Evolutionary conservation across 2,329 filamentous ascomycete species (phyloP).

Genomic region (Teratosphaeriaceae sp.): DNA sequence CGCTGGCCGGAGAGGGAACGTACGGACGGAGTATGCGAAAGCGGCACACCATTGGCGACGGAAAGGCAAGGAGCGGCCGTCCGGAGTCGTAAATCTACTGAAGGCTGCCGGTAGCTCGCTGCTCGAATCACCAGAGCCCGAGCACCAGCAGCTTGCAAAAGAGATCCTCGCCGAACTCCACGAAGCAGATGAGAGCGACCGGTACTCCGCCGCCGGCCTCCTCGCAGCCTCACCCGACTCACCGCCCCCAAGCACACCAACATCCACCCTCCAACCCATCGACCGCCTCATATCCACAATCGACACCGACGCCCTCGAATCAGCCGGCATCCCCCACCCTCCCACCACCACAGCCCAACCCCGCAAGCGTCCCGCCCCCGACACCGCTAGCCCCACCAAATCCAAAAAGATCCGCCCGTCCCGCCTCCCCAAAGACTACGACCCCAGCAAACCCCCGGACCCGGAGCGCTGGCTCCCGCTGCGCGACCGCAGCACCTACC

Average conservation of each 20-base stretch:
- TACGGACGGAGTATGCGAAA: slow-evolving; percentile 67
- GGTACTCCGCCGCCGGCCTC: slow-evolving; percentile 70
- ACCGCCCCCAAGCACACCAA: slow-evolving; percentile 47
- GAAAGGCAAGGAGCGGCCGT: slow-evolving; percentile 44
- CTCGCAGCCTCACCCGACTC: slow-evolving; percentile 67
- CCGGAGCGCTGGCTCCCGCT: slow-evolving; percentile 91
- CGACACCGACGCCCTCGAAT: slow-evolving; percentile 56
- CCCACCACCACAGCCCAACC: slow-evolving; percentile 15
- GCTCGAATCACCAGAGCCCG: slow-evolving; percentile 62
- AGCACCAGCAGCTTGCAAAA: slow-evolving; percentile 64
- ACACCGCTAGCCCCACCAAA: slow-evolving; percentile 39
- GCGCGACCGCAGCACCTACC: slow-evolving; percentile 79
- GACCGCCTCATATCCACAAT: slow-evolving; percentile 55
- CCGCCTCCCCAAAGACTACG: slow-evolving; percentile 65
- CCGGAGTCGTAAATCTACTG: slow-evolving; percentile 56
- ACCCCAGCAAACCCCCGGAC: slow-evolving; percentile 73
- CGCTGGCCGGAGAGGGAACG: slow-evolving; percentile 65
- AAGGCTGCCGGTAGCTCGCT: slow-evolving; percentile 78
- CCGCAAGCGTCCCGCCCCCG: slow-evolving; percentile 47
- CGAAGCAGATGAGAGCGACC: slow-evolving; percentile 58
- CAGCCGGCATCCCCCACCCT: slow-evolving; percentile 54
- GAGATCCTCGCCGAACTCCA: slow-evolving; percentile 73
- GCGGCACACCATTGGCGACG: slow-evolving; percentile 75
- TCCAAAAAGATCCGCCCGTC: slow-evolving; percentile 53
- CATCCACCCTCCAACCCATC: slow-evolving; percentile 54